phyloP scores from a whole-genome alignment of 306 rosid genomes.

The Vicia sativa region DNA sequence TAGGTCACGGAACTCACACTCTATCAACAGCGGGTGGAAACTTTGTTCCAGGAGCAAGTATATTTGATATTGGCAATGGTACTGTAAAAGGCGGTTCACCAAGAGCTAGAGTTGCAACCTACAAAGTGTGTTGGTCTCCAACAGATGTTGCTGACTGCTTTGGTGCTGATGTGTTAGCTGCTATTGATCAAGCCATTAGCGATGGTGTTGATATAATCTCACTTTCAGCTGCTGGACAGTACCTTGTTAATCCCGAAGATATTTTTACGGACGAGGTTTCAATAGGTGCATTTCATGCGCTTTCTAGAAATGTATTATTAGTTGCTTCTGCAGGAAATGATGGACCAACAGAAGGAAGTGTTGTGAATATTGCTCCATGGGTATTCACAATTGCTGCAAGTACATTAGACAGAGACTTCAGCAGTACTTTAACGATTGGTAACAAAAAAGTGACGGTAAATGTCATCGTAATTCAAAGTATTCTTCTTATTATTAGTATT shows the following conservation, averaged over 20 bases:
- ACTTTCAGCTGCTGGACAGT: slow-evolving; percentile 41
- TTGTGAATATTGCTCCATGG: slow-evolving; percentile 65
- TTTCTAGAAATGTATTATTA: slow-evolving; percentile 41
- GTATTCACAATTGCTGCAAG: slow-evolving; percentile 70
- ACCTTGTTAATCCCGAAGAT: background rate
- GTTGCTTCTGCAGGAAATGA: slow-evolving; percentile 67
- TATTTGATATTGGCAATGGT: slow-evolving; percentile 65
- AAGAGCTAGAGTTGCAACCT: slow-evolving; percentile 65
- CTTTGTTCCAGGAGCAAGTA: slow-evolving; percentile 47
- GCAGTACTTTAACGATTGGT: slow-evolving; percentile 47
- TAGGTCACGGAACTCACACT: slow-evolving; percentile 82
- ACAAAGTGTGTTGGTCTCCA: slow-evolving; percentile 76
- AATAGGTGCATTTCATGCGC: slow-evolving; percentile 68
- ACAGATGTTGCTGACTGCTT: slow-evolving; percentile 35
- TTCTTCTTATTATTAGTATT: background rate
- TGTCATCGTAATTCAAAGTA: background rate
- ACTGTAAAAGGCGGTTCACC: slow-evolving; percentile 91
- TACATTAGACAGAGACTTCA: slow-evolving; percentile 61
- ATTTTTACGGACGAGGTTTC: slow-evolving; percentile 41
- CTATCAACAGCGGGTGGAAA: slow-evolving; percentile 76
- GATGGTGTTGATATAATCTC: slow-evolving; percentile 81
- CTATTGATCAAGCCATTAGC: slow-evolving; percentile 64
- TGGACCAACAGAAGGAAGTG: slow-evolving; percentile 50
- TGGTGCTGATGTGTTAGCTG: slow-evolving; percentile 64
- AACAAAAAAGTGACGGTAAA: slow-evolving; percentile 35